Base-by-base conservation (phyloP, 208 protist species). In the Leishmania mexicana region DNA sequence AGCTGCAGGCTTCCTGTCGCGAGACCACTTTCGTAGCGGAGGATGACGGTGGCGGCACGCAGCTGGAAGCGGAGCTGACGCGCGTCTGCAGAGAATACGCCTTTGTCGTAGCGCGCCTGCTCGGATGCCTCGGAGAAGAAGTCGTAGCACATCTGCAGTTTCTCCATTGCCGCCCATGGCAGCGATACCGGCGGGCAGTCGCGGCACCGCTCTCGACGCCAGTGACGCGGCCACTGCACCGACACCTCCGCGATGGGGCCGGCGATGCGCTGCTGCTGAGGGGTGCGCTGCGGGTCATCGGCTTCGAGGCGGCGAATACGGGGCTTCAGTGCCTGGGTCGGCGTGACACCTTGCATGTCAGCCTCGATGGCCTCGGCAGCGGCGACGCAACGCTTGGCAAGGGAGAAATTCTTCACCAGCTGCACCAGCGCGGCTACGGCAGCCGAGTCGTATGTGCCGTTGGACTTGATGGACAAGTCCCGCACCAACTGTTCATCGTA, bases 401-500 rank as follows among this genome's bases (percentile, higher is more conserved):
- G 78, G 49, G 87, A 70, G 80, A 97, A 97, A 35, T 79, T 38
- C 64, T 68, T 51, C 19, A 97, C 82, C 4, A 95, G 40, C 28
- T 73, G 40, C 28, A 73, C 75, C 54, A 97, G 78, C 13, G 64
- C 76, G 1, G 51, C 84, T 17, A 93, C 78, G 19, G 90, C 87
- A n/a, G 72, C 79, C 0, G 84, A 11, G 71, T 87, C 86, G 75
- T 86, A 70, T 3, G 80, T 80, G 45, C 80, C 88, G 81, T 91
- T 88, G 67, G 92, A 94, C 85, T 97, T 97, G 17, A 97, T 67
- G 42, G 93, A 90, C 40, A 97, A 81, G 82, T 97, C 94, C 0
- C 94, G 91, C 4, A 97, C 76, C 13, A 97, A 87, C 87, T 97
- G 94, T 78, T 92, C 92, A 77, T 97, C 90, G 81, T 95, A 97